Conservation (phyloP, 352 stramenopile genomes). For the Phytopythium helicoides region DNA sequence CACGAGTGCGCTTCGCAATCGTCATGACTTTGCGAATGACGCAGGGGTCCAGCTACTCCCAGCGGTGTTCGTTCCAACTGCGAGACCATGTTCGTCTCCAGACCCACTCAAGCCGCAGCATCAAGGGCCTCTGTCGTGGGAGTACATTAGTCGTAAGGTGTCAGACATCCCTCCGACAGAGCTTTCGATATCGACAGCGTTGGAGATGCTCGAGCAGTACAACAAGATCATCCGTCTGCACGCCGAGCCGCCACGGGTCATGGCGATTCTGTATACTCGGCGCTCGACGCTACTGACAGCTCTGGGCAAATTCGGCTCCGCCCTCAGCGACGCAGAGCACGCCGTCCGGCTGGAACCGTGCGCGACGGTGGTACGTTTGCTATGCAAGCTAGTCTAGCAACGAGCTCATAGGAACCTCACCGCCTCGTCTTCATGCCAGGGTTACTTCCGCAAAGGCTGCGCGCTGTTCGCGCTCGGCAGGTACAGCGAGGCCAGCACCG, state of each 20-base stretch:
- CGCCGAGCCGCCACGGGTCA: constrained; percentile 45
- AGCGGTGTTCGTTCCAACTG: background rate
- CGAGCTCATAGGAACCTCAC: background rate
- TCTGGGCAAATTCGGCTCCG: constrained; percentile 38
- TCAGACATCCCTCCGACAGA: constrained; percentile 9
- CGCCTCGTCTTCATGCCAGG: constrained; percentile 20
- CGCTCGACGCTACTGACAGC: constrained; percentile 61
- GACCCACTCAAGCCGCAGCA: background rate
- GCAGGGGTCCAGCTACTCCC: constrained; percentile 19
- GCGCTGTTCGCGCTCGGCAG: constrained; percentile 46
- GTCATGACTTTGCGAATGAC: constrained; percentile 27
- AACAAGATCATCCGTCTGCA: constrained; percentile 62
- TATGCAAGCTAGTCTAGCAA: background rate
- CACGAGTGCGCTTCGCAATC: constrained; percentile 23
- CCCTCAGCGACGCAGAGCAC: constrained; percentile 51
- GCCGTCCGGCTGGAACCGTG: constrained; percentile 47
- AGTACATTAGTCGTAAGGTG: constrained; percentile 2
- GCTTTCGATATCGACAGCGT: constrained; percentile 15
- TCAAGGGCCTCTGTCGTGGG: background rate
- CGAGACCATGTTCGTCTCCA: background rate
- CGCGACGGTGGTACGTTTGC: constrained; percentile 41
- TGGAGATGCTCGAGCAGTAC: constrained; percentile 60
- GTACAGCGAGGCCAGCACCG: constrained; percentile 51
- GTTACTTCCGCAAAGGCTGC: constrained; percentile 68
- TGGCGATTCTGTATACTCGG: constrained; percentile 53